These are phyloP conservation scores for Ophiostoma sp. DNA, from an alignment of 2,329 filamentous ascomycete genomes.

Conservation along the genomic window DNA sequence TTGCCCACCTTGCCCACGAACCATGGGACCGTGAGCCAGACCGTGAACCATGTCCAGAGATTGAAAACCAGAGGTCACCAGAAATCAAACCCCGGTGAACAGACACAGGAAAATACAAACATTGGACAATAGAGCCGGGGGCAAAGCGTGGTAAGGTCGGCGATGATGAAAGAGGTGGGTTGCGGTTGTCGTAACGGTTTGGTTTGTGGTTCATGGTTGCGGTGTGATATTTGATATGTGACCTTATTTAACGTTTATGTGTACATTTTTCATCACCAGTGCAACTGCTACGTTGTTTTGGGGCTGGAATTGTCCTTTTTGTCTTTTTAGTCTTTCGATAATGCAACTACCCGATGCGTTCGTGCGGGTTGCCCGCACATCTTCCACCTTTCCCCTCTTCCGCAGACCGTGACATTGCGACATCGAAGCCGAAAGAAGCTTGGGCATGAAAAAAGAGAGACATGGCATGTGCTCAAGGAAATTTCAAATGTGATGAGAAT, in stretches of 20 bases:
- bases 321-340: not conserved
- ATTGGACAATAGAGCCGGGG: not conserved
- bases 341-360: not conserved
- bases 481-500: not conserved
- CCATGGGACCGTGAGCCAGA: not conserved
- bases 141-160: not conserved
- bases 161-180: not conserved
- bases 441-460: not conserved
- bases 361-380: not conserved
- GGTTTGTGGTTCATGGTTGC: not conserved
- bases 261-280: not conserved
- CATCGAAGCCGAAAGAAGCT: not conserved
- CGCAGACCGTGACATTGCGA: not conserved
- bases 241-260: not conserved
- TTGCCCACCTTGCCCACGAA: not conserved
- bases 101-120: not conserved
- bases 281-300: not conserved
- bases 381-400: not conserved
- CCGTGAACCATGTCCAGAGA: not conserved
- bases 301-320: not conserved
- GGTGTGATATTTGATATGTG: conserved; percentile 3
- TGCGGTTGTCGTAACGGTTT: not conserved
- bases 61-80: not conserved
- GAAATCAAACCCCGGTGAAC: not conserved
- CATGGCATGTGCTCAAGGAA: not conserved